Conservation (phyloP, 805 yeast species). For the Yarrowia sp. region DNA sequence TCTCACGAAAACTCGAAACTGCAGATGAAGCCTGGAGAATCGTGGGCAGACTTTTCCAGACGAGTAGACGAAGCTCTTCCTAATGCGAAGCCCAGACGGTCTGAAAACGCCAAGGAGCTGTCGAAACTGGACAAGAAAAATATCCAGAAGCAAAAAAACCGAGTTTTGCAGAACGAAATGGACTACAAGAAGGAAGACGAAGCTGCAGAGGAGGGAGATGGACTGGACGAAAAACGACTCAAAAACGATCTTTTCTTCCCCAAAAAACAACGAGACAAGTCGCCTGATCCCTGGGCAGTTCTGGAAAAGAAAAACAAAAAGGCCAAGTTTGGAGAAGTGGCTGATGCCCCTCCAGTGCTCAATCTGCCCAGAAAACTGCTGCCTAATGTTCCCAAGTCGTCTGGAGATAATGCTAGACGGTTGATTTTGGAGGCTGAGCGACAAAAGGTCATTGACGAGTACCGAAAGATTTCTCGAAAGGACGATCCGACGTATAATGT, state of each 20-base stretch:
- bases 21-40: constrained; percentile 39
- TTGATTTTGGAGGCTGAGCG: constrained; percentile 41
- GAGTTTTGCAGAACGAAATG: constrained; percentile 29
- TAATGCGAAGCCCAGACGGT: constrained; percentile 36
- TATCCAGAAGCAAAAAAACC: constrained; percentile 30
- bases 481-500: constrained; percentile 18
- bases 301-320: constrained; percentile 31
- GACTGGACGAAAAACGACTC: background rate
- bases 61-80: constrained; percentile 44
- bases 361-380: constrained; percentile 35
- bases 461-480: constrained; percentile 35
- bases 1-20: constrained; percentile 27
- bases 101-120: constrained; percentile 33
- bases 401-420: constrained; percentile 42
- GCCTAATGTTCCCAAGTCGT: constrained; percentile 41
- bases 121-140: constrained; percentile 34
- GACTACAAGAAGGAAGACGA: constrained; percentile 25
- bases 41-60: constrained; percentile 40
- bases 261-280: constrained; percentile 33
- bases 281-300: constrained; percentile 45
- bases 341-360: constrained; percentile 43
- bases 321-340: constrained; percentile 44
- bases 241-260: constrained; percentile 1
- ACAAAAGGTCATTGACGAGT: constrained; percentile 38
- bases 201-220: constrained; percentile 26